Base-by-base conservation (phyloP, 805 yeast genomes). In the Jamesozyma spencerorum region DNA sequence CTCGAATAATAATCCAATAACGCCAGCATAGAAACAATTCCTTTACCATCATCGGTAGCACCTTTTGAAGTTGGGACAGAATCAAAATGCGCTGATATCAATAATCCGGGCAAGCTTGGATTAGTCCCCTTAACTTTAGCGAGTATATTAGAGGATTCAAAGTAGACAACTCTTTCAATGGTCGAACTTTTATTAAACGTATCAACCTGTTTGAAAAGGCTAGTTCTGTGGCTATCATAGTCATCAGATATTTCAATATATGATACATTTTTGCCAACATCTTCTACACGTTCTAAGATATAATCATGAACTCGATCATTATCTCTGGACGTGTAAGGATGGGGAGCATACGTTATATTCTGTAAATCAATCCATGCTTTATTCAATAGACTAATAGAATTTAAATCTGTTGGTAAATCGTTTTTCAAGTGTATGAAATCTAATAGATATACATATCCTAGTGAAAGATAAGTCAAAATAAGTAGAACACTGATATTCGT, bases 21-120 rank as follows among this genome's bases (percentile, higher is more conserved):
- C 1, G 87, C 94, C 36, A 87, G 63, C 70, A 87, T 65, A 8
- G 92, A 72, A 1, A 87, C 94, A 44, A 85, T 70, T 7, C 96
- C 96, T 66, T 79, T 78, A 1, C 96, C 96, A 55, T 86, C 95
- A 58, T 88, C 97, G 2, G 96, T 88, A 2, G 92, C 77, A 24
- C 97, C 97, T 50, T 67, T 77, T 4, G 86, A 78, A 2, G 94
- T 76, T 17, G 95, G 94, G 6, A 87, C 96, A 6, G 90, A 77
- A 63, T 87, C 97, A 53, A 67, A 88, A 63, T 88, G 97, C 4
- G 96, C 87, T 50, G 92, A 81, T 3, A 88, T 57, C 32, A 87
- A 62, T 3, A 87, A 59, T 1, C 87, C 94, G 1, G 82, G 81
- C 37, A 82, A 61, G 0, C 63, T 50, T 17, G 12, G 1, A 71